Percentiles rank a stretch among this genome's conserved stretches.
These are phyloP conservation scores for Elongisporangium prolatum DNA, from an alignment of 352 stramenopile species.

Conservation along the genomic window DNA sequence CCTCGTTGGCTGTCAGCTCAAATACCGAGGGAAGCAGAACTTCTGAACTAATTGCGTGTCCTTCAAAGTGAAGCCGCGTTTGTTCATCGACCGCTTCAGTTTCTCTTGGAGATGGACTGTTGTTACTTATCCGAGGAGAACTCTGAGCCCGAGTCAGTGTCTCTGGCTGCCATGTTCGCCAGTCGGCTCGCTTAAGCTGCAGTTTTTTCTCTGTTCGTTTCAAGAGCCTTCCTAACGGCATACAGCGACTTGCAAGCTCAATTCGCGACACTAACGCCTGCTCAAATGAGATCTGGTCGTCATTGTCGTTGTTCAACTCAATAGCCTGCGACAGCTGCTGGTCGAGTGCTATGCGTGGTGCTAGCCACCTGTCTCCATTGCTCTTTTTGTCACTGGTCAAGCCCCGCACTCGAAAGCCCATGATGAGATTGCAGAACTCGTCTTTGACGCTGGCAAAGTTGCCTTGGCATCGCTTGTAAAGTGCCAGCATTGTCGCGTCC, in stretches of 20 bases:
- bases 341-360: not conserved
- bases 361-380: too few species aligned
- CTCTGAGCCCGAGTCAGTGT: not conserved
- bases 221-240: not conserved
- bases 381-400: not conserved
- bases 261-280: not conserved
- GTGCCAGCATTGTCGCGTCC: slow-evolving; percentile 19
- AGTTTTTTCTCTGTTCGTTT: not conserved
- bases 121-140: not conserved
- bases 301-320: not conserved
- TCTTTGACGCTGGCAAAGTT: slow-evolving; percentile 25
- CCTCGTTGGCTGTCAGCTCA: not conserved
- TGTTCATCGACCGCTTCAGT: not conserved
- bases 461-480: slow-evolving; percentile 13
- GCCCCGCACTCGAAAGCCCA: slow-evolving; percentile 30
- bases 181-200: not conserved
- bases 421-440: slow-evolving; percentile 63
- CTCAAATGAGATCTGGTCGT: not conserved
- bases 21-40: not conserved
- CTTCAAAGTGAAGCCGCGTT: not conserved
- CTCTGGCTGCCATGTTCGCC: not conserved
- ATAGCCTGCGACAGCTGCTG: not conserved
- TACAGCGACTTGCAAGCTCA: not conserved
- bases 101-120: not conserved
- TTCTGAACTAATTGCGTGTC: not conserved